Percentiles rank a stretch among this genome's conserved stretches.
Evolutionary conservation across 345 rosid genomes (phyloP).

Genomic region (Orychophragmus violaceus): DNA sequence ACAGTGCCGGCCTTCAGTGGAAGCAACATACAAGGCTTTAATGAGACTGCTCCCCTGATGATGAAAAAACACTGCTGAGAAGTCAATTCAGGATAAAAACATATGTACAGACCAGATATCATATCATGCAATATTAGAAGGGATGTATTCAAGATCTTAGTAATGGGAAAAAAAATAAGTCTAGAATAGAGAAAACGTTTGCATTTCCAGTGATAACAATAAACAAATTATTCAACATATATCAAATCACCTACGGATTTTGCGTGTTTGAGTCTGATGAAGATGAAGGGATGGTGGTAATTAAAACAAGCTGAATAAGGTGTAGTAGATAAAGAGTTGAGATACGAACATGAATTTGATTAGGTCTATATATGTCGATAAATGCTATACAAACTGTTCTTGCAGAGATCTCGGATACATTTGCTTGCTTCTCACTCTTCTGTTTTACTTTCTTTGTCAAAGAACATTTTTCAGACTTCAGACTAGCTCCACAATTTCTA

Average conservation of each 20-base stretch:
- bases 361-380: too few species aligned
- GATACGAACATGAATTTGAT: too few species aligned
- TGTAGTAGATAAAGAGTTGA: too few species aligned
- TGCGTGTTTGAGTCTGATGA: too few species aligned
- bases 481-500: too few species aligned
- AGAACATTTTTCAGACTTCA: too few species aligned
- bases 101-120: constrained; percentile 16
- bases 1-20: constrained; percentile 90
- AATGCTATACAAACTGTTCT: too few species aligned
- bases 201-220: neutral
- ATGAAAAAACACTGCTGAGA: constrained; percentile 20
- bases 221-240: constrained; percentile 3
- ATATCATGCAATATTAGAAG: constrained; percentile 51
- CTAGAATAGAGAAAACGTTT: neutral
- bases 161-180: neutral
- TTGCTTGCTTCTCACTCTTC: too few species aligned
- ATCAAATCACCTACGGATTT: constrained; percentile 53
- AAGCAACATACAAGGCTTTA: constrained; percentile 79
- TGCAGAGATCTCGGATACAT: too few species aligned
- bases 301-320: too few species aligned
- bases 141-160: neutral
- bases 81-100: neutral
- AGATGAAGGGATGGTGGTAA: too few species aligned
- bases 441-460: too few species aligned
- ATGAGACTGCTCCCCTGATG: constrained; percentile 71